These are phyloP conservation scores for Paralagenidium karlingii DNA, from an alignment of 352 stramenopile genomes.

Conservation along the genomic window DNA sequence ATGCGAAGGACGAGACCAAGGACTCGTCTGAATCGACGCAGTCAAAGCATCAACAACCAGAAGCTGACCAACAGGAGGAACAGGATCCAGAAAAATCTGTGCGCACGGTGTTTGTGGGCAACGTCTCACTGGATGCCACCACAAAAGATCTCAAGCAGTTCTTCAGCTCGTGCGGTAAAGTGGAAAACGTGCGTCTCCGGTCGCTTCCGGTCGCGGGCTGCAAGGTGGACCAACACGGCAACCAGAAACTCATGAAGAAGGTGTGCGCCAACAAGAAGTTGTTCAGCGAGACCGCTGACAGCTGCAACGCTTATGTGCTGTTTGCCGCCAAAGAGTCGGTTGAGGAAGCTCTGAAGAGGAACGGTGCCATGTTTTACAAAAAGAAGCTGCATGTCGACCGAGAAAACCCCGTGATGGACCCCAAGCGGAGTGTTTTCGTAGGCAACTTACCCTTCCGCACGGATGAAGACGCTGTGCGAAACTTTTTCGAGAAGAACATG, in stretches of 20 bases:
- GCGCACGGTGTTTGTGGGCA: constrained; percentile 88
- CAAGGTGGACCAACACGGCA: constrained; percentile 72
- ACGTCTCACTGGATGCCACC: constrained; percentile 80
- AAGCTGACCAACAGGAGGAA: constrained; percentile 6
- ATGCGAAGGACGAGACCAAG: background rate
- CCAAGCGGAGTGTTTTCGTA: constrained; percentile 80
- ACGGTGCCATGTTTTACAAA: constrained; percentile 45
- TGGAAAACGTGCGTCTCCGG: constrained; percentile 77
- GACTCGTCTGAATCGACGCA: background rate
- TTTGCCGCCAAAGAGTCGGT: constrained; percentile 54
- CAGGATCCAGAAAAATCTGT: constrained; percentile 41
- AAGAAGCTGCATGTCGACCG: constrained; percentile 61
- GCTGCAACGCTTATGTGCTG: constrained; percentile 87
- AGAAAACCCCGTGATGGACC: constrained; percentile 51
- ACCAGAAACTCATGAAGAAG: constrained; percentile 88
- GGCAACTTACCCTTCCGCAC: constrained; percentile 84
- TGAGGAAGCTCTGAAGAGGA: constrained; percentile 46
- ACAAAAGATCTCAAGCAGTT: constrained; percentile 67
- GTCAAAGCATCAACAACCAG: background rate
- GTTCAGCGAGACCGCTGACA: constrained; percentile 70
- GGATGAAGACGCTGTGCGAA: constrained; percentile 41
- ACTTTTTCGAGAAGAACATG: constrained; percentile 44
- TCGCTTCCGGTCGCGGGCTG: constrained; percentile 79
- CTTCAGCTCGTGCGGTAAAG: constrained; percentile 75
- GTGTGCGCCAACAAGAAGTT: constrained; percentile 85